Evolutionary conservation across 2,329 filamentous ascomycete genomes (phyloP), one percentile per base, ranked within the genome.

Genomic region (Lizonia empirigonia): DNA sequence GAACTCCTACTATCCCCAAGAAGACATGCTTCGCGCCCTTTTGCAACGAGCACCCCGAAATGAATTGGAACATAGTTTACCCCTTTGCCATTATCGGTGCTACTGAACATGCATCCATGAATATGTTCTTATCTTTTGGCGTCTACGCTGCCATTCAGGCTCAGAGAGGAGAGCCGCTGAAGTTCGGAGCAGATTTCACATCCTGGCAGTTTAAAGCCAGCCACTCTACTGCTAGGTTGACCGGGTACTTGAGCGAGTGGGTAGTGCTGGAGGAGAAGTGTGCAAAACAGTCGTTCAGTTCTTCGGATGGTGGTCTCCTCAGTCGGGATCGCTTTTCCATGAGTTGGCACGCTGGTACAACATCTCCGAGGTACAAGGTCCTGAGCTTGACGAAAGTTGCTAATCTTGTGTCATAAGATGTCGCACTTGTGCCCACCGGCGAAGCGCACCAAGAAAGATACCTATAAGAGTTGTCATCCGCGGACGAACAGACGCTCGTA

Each of bases 1-100:
- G 8, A 60, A 55, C 37, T 58, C 58, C 42, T 60, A 60, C 44
- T 60, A 55, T 13, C 41, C 37, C 4, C 57, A 60, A 23, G 56
- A 59, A 47, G 45, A 59, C 10, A 12, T 39, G 13, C 47, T 55
- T 13, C 19, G 24, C 16, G 24, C 40, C n/a, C 3, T 56, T 47
- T 35, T 55, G 55, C 22, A 6, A 24, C 3, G 20, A 39, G 10
- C 40, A 55, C 18, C 39, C 50, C 0, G 51, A 58, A 7, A 58
- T 46, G 13, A 8, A 15, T 9, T 58, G 47, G 55, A 58, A 52
- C 16, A 50, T 58, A 4, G 20, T 55, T 6, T 37, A 38, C 24
- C 55, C 52, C 4, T 39, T 40, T 4, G 54, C 45, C 0, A 38
- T 54, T n/a, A 48, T 57, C 15, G 54, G 50, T 20, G 29, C 46